Conservation (phyloP, 148 eudicot genomes). For the Polygonum aviculare region DNA sequence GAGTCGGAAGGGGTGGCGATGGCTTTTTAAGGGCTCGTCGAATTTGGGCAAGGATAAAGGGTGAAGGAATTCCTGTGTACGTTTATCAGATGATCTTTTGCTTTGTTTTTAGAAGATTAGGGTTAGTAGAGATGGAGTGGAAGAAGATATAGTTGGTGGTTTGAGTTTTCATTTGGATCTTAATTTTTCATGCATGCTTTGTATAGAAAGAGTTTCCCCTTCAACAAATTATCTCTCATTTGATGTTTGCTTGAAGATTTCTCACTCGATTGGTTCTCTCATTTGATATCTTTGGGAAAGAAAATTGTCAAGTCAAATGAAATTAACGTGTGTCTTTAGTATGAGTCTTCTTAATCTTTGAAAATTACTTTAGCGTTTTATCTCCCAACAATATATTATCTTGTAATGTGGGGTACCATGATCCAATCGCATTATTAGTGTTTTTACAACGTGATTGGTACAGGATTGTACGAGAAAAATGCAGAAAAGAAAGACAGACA, state of each 20-base stretch:
- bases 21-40: constrained; percentile 53
- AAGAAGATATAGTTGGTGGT: background rate
- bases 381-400: too few species aligned
- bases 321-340: too few species aligned
- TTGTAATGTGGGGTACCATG: too few species aligned
- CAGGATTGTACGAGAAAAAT: too few species aligned
- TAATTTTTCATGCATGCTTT: background rate
- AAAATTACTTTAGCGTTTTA: too few species aligned
- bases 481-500: too few species aligned
- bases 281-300: too few species aligned
- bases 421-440: too few species aligned
- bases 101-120: background rate
- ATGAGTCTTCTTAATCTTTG: too few species aligned
- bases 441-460: too few species aligned
- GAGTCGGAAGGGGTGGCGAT: constrained; percentile 59
- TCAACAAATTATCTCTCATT: background rate
- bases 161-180: background rate
- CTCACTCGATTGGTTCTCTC: background rate
- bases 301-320: too few species aligned
- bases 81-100: background rate
- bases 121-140: background rate
- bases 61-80: background rate
- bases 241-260: background rate
- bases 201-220: background rate
- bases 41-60: constrained; percentile 13